phyloP scores from a whole-genome alignment of 140 eudicot genomes.

The Flaveria floridana region DNA sequence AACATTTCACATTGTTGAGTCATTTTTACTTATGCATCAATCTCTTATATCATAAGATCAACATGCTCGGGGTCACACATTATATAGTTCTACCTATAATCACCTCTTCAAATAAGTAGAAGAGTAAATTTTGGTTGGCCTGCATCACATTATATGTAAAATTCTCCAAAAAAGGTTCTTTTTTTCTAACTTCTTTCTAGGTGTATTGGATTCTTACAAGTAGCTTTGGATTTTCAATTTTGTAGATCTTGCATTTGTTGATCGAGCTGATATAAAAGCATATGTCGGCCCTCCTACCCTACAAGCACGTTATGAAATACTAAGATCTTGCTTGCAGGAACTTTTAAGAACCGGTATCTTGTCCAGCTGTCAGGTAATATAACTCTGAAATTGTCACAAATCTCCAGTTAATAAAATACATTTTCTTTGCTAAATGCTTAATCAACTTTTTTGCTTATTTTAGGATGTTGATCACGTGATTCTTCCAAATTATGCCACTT shows the following conservation, averaged over 20 bases:
- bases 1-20: background rate
- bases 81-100: background rate
- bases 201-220: slow-evolving; percentile 21
- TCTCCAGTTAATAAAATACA: background rate
- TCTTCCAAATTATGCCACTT: slow-evolving; percentile 56
- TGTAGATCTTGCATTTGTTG: slow-evolving; percentile 97
- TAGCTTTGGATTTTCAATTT: slow-evolving; percentile 20
- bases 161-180: slow-evolving; percentile 4
- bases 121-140: background rate
- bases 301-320: slow-evolving; percentile 93
- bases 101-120: background rate
- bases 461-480: slow-evolving; percentile 43
- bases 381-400: slow-evolving; percentile 4
- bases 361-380: slow-evolving; percentile 47
- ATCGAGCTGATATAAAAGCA: slow-evolving; percentile 98
- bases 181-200: background rate
- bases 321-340: slow-evolving; percentile 82
- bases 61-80: slow-evolving; percentile 5
- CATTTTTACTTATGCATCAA: background rate
- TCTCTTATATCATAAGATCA: slow-evolving; percentile 5
- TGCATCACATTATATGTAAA: background rate
- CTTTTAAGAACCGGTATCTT: slow-evolving; percentile 80
- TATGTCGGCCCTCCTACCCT: slow-evolving; percentile 97
- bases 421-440: background rate
- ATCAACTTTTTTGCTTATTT: background rate